Evolutionary conservation across 2,329 filamentous ascomycete species (phyloP), one percentile per base, ranked within the genome.

Genomic region (Colletotrichum trifolii): DNA sequence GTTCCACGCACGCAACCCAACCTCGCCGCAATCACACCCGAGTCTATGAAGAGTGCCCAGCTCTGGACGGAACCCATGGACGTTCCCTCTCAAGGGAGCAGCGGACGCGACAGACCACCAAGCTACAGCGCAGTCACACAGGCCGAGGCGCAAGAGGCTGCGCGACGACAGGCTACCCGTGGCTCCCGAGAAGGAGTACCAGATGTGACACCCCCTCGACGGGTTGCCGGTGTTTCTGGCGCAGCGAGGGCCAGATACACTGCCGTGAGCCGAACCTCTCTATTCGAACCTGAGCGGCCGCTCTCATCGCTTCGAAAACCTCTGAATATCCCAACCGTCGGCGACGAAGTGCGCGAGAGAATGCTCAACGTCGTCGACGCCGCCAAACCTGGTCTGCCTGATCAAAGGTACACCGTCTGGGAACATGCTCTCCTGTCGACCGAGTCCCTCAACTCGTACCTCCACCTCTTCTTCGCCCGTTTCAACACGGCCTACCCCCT

Each of bases 401-500:
- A 85, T 58, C 81, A 83, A 2, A 74, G 78, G 35, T 72, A 76
- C 9, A 78, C 85, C 49, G 78, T 78, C n/a, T 72, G 78, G 15
- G 79, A 84, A 7, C 81, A 88, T 40, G 81, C 82, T 0, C 73
- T 88, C 0, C 73, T 89, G 2, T 83, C 82, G 0, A 74, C 85
- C 0, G 69, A 73, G 2, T 81, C 83, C 0, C 74, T 89, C 8
- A 85, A 89, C 68, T 79, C 76, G 3, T 89, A 87, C 70, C 80
- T 82, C 43, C 84, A 89, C 64, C 74, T 89, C 1, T 90, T 85
- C 74, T 89, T 89, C 72, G 82, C 80, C 1, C 80, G 83, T 2
- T 89, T 89, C 74, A 89, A 90, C 71, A 81, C 81, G 0, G 78
- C 82, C 1, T 89, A 89, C 67, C 87, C 87, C 0, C 75, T 89